These are phyloP conservation scores for Cryoendolithus antarcticus DNA, from an alignment of 2,329 filamentous ascomycete species.

Conservation along the genomic window DNA sequence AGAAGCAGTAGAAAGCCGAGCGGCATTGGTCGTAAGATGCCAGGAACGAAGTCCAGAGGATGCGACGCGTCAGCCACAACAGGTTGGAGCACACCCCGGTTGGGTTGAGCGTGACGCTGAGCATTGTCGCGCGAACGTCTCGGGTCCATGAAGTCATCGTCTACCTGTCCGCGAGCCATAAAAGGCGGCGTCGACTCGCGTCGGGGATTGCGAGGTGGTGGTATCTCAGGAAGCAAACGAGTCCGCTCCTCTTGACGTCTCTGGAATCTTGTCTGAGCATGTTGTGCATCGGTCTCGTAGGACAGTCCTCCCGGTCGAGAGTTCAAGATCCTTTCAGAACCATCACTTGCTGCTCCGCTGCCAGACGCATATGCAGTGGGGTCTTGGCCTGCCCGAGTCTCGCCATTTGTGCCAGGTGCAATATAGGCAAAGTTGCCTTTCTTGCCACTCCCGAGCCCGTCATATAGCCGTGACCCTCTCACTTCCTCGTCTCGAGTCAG, in stretches of 20 bases:
- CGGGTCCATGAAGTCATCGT: not conserved
- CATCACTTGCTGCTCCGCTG: too few relatives aligned
- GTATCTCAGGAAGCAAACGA: not conserved
- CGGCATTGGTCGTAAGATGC: conserved; percentile 54
- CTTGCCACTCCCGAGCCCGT: not conserved
- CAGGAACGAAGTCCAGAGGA: conserved; percentile 56
- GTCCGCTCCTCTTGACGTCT: too few relatives aligned
- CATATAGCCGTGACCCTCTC: conserved; percentile 24
- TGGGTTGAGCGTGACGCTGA: not conserved
- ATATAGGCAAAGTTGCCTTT: too few relatives aligned
- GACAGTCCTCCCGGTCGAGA: too few relatives aligned
- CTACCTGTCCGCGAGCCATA: not conserved
- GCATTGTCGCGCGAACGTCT: too few relatives aligned
- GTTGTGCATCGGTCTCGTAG: too few relatives aligned
- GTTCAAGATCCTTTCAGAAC: too few relatives aligned
- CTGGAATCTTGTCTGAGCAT: too few relatives aligned
- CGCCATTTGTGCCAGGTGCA: too few relatives aligned
- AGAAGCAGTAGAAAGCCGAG: conserved; percentile 49
- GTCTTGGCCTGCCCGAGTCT: too few relatives aligned
- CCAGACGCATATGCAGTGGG: too few relatives aligned
- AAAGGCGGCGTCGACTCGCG: conserved; percentile 5
- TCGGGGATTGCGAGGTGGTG: conserved; percentile 3
- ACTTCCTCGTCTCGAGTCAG: conserved; percentile 63
- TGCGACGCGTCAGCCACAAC: conserved; percentile 16
- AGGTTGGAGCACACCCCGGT: conserved; percentile 21